Base-by-base conservation (phyloP, 768 basidiomycete genomes). In the Trametes gibbosa region DNA sequence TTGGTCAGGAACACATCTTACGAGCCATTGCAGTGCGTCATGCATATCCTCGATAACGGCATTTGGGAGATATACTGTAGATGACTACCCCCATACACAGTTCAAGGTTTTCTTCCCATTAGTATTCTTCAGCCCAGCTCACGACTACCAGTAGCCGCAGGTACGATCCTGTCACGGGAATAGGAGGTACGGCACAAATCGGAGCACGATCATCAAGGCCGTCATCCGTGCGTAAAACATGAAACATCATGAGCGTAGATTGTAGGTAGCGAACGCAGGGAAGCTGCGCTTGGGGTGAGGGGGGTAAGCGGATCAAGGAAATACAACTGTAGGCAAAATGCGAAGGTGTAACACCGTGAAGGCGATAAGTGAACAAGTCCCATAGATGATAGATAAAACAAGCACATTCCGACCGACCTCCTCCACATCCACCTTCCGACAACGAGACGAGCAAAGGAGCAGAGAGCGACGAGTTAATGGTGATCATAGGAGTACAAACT, bases 321-420 rank as follows among this genome's bases (percentile, higher is more conserved):
- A 3, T 2, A 5, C 8, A 21, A 39, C 32, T 17, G 34, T 12
- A 50, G 2, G 5, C 12, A 16, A 16, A 34, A 23, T 6, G 8
- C 12, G 10, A 50, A 24, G 35, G 12, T 14, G 35, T 16, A 48
- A 47, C 45, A 53, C 53, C 37, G 29, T 23, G 53, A 27, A 41
- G 12, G 55, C 29, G 32, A 25, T 40, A 42, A n/a, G 46, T 35
- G 32, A 50, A 23, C n/a, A 39, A 56, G 55, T 56, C 55, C 55
- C 55, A 56, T 56, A 53, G 54, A 49, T 56, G 55, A 56, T 56
- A 56, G 45, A 56, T 48, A 56, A 48, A 40, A 12, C 23, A 49
- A 49, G 35, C 39, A 32, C 21, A 23, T 17, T 19, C 41, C 42
- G 29, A 32, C 55, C 47, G 19, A 21, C 39, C 55, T 56, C 46